These are phyloP conservation scores for Lipomyces lipofer DNA, from an alignment of 805 yeast genomes.

Conservation along the genomic window DNA sequence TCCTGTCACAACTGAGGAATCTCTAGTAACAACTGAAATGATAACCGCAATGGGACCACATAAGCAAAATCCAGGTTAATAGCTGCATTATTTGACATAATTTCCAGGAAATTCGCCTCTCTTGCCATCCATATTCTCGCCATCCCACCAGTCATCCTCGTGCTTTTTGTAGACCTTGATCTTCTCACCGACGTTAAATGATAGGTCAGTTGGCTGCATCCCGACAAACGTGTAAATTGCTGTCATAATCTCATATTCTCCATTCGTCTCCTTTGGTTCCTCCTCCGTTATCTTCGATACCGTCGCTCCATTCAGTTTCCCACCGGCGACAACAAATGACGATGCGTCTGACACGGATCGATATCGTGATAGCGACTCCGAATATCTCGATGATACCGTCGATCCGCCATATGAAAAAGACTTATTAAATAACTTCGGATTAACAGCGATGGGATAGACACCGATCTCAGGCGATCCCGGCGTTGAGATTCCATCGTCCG, in stretches of 20 bases:
- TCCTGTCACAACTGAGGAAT: no score
- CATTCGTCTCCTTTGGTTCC: constrained; percentile 26
- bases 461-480: neutral
- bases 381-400: neutral
- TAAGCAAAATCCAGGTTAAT: no score
- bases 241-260: constrained; percentile 35
- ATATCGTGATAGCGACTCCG: constrained; percentile 6
- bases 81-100: constrained; percentile 41
- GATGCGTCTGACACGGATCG: neutral
- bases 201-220: constrained; percentile 42
- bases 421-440: constrained; percentile 7
- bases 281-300: neutral
- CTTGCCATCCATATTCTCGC: constrained; percentile 44
- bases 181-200: constrained; percentile 42
- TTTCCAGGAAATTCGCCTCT: constrained; percentile 52
- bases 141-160: constrained; percentile 54
- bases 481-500: constrained; percentile 1
- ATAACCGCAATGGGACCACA: no score
- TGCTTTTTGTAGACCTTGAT: constrained; percentile 41
- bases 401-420: constrained; percentile 5
- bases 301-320: neutral
- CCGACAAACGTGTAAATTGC: constrained; percentile 43
- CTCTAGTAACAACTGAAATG: no score
- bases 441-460: neutral
- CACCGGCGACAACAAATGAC: neutral